Evolutionary conservation across 2,329 filamentous ascomycete genomes (phyloP).

Genomic region (Lachnellula hyalina): DNA sequence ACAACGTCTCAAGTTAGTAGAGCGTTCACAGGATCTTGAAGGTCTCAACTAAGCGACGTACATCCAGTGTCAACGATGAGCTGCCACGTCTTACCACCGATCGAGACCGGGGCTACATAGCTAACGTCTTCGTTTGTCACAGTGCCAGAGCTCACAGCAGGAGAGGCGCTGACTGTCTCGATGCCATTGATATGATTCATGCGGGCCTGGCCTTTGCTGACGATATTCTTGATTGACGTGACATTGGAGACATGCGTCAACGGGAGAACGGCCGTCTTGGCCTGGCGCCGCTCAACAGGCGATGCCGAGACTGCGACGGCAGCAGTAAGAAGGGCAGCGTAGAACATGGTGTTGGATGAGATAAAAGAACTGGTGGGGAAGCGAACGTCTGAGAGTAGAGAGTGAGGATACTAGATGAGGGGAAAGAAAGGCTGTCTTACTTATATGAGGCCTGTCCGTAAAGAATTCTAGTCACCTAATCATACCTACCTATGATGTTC

Average conservation of each 20-base stretch:
- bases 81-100: slow-evolving; percentile 24
- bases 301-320: slow-evolving; percentile 23
- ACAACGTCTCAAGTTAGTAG: slow-evolving; percentile 6
- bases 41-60: slow-evolving; percentile 6
- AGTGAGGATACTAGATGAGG: not conserved
- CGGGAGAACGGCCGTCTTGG: slow-evolving; percentile 18
- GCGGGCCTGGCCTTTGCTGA: slow-evolving; percentile 23
- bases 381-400: slow-evolving; percentile 4
- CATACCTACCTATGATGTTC: slow-evolving; percentile 1
- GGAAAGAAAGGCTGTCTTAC: slow-evolving; percentile 7
- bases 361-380: slow-evolving; percentile 2
- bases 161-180: not conserved
- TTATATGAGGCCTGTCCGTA: slow-evolving; percentile 7
- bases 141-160: slow-evolving; percentile 19
- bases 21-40: not conserved
- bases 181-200: slow-evolving; percentile 23
- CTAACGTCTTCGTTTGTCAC: slow-evolving; percentile 26
- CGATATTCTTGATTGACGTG: slow-evolving; percentile 23
- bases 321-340: slow-evolving; percentile 21
- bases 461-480: not conserved
- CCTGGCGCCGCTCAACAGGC: slow-evolving; percentile 20
- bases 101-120: slow-evolving; percentile 26
- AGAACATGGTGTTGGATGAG: slow-evolving; percentile 17
- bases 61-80: slow-evolving; percentile 31
- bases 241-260: slow-evolving; percentile 23